Base-by-base conservation (phyloP, 148 eudicot species). In the Silene conica region DNA sequence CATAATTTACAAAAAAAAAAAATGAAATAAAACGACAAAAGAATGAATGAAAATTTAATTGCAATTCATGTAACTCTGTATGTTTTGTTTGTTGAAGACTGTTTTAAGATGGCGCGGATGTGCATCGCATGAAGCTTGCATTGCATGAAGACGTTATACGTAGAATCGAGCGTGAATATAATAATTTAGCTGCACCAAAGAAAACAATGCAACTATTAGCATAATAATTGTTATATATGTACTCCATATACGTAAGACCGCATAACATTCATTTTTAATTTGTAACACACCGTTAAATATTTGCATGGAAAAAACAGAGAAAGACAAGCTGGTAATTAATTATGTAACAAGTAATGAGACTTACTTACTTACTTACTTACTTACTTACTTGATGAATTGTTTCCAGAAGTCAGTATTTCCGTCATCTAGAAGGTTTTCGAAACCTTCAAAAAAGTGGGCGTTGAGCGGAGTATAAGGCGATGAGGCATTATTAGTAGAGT, bases 341-440 rank as follows among this genome's bases (percentile, higher is more conserved):
- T 45, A 18, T 31, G 73, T 70, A 70, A 71, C 55, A 79, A 74
- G 66, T 69, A 73, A 57, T 38, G 22, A n/a, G n/a, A n/a, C 28
- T 55, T 48, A 72, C 81, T 77, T 67, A 82, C 54, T 76, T 74
- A n/a, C n/a, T n/a, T n/a, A n/a, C n/a, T n/a, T n/a, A n/a, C 28
- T 55, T 48, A 72, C 81, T 77, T 67, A 82, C 54, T 76, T 74
- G 14, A 83, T 69, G 38, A 85, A 67, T 41, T 80, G 78, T 48
- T 82, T 84, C 90, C 89, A 82, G 16, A 74, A 70, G 57, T 76
- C 85, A 78, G 71, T 67, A 23, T 46, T 81, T 60, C 80, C 88
- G 60, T 84, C 86, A 69, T 77, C 84, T 71, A 85, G 45, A 46
- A 85, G 81, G 76, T 78, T 86, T 19, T 85, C 87, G 85, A 72